Conservation (phyloP, 2,329 filamentous ascomycete species). For the Claviceps sp. region DNA sequence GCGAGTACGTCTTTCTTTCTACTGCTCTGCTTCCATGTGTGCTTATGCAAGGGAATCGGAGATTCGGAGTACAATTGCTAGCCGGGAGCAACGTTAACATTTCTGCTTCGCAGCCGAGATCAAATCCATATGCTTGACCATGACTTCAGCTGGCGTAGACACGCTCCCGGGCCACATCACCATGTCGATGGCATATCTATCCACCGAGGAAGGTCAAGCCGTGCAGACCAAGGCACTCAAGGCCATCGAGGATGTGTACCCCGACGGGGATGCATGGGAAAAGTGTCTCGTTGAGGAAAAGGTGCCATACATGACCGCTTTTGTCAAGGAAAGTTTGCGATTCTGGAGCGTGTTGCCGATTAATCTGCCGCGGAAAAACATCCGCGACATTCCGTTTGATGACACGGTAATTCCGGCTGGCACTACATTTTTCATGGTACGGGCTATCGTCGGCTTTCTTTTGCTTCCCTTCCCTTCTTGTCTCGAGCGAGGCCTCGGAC, state of each 20-base stretch:
- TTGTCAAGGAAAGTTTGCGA: slow-evolving; percentile 66
- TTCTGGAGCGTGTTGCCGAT: slow-evolving; percentile 74
- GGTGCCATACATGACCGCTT: slow-evolving; percentile 60
- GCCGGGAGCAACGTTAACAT: not conserved
- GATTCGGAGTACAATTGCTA: not conserved
- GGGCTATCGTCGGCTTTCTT: not conserved
- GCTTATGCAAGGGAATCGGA: not conserved
- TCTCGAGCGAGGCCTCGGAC: too few species aligned
- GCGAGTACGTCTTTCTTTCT: slow-evolving; percentile 13
- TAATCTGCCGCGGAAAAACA: slow-evolving; percentile 57
- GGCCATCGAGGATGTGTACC: slow-evolving; percentile 60
- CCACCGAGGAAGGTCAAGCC: slow-evolving; percentile 51
- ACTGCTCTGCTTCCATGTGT: not conserved
- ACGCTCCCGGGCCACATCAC: slow-evolving; percentile 70
- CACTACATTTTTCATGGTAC: slow-evolving; percentile 66
- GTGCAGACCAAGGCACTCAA: slow-evolving; percentile 57
- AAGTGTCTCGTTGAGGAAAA: slow-evolving; percentile 61
- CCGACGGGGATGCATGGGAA: slow-evolving; percentile 63
- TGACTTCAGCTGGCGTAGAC: slow-evolving; percentile 71
- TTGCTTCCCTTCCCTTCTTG: not conserved
- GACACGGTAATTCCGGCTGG: slow-evolving; percentile 56
- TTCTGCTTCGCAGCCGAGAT: slow-evolving; percentile 45
- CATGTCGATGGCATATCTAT: slow-evolving; percentile 66
- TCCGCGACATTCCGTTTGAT: slow-evolving; percentile 59
- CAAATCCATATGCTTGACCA: slow-evolving; percentile 69